A percentile compares a stretch with the other conserved stretches of the same genome.
phyloP scores from a whole-genome alignment of 2,329 filamentous ascomycete species.

The Aquanectria penicillioides region DNA sequence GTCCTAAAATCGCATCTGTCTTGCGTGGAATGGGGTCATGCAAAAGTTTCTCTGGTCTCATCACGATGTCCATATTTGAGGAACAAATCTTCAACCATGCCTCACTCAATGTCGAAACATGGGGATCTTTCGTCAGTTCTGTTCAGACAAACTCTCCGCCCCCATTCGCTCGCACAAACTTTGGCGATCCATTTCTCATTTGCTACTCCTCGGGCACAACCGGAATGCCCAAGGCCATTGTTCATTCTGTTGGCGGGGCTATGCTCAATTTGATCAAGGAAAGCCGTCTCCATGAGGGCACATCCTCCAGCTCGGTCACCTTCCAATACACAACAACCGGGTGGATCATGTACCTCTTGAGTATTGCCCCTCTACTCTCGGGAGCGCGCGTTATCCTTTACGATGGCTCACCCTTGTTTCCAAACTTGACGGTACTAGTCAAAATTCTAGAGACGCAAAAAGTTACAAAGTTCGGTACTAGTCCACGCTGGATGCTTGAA shows the following conservation, averaged over 20 bases:
- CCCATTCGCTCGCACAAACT: background rate
- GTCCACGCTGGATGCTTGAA: background rate
- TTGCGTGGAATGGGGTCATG: background rate
- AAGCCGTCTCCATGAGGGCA: background rate
- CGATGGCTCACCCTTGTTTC: background rate
- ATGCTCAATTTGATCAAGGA: background rate
- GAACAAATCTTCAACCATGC: background rate
- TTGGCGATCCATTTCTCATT: background rate
- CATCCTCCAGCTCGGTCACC: background rate
- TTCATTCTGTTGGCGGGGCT: background rate
- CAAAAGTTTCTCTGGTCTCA: background rate
- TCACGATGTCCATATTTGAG: background rate
- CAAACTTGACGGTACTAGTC: too few species aligned
- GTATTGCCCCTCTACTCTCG: background rate
- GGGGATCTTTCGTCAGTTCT: background rate
- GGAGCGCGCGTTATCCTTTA: background rate
- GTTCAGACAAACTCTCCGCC: background rate
- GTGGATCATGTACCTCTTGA: conserved; percentile 1
- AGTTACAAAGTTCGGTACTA: too few species aligned
- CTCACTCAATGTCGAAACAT: background rate
- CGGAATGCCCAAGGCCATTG: background rate
- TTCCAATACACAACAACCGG: conserved; percentile 8
- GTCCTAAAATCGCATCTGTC: background rate
- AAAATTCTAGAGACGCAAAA: too few species aligned
- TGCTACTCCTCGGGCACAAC: conserved; percentile 3